A percentile compares a stretch with the other conserved stretches of the same genome.
Evolutionary conservation across 768 basidiomycete species (phyloP).

Genomic region (Lentinula sp.): DNA sequence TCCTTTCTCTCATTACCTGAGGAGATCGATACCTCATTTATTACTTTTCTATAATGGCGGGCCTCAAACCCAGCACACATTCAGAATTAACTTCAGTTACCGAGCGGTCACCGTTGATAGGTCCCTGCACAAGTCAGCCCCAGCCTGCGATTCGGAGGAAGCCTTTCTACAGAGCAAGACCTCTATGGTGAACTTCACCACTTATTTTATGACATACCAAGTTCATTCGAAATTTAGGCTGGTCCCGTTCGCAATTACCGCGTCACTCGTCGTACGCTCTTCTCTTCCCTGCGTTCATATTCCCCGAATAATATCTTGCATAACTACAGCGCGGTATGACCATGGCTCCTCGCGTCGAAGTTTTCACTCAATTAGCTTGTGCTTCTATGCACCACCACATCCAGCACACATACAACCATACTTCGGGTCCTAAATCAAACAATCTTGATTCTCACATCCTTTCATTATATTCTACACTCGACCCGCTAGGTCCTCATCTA

Average conservation of each 20-base stretch:
- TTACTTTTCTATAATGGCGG: not conserved
- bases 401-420: slow-evolving; percentile 15
- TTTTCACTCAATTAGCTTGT: slow-evolving; percentile 77
- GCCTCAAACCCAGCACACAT: not conserved
- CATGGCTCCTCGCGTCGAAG: slow-evolving; percentile 71
- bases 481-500: slow-evolving; percentile 25
- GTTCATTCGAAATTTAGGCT: slow-evolving; percentile 42
- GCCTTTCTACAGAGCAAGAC: slow-evolving; percentile 46
- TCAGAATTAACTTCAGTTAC: not conserved
- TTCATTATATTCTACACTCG: slow-evolving; percentile 21
- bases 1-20: not conserved
- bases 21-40: not conserved
- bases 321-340: slow-evolving; percentile 75
- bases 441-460: slow-evolving; percentile 4
- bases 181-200: slow-evolving; percentile 35
- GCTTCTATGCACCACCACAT: slow-evolving; percentile 42
- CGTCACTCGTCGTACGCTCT: slow-evolving; percentile 58
- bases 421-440: not conserved
- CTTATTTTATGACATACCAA: not conserved
- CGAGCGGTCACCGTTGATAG: slow-evolving; percentile 14
- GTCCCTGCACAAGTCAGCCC: not conserved
- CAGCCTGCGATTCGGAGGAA: slow-evolving; percentile 25
- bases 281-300: not conserved
- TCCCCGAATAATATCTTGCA: slow-evolving; percentile 8
- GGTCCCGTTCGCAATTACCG: slow-evolving; percentile 66